Percentiles rank a stretch among this genome's conserved stretches.
Evolutionary conservation across 2,329 filamentous ascomycete genomes (phyloP).

Genomic region (Teratosphaeria pseudoeucalypti): DNA sequence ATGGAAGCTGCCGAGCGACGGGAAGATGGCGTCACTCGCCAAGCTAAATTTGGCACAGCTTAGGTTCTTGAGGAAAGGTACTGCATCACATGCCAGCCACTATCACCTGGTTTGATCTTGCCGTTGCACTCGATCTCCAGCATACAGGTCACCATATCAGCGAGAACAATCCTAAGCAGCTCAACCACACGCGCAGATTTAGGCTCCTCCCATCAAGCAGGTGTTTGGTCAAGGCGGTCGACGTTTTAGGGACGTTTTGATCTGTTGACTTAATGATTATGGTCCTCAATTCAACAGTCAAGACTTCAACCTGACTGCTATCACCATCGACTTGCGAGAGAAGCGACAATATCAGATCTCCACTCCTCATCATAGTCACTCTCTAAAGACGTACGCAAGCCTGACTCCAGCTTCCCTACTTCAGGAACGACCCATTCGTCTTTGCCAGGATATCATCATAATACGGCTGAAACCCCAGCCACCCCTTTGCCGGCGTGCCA

Average conservation of each 20-base stretch:
- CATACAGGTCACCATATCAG: no score
- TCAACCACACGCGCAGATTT: no score
- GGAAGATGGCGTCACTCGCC: not conserved
- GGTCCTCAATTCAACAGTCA: no score
- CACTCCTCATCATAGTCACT: no score
- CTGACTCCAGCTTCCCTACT: slow-evolving; percentile 11
- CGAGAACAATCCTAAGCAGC: no score
- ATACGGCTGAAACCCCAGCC: slow-evolving; percentile 29
- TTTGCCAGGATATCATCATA: slow-evolving; percentile 45
- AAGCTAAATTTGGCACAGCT: not conserved
- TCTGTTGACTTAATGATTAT: no score
- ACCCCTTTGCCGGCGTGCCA: slow-evolving; percentile 41
- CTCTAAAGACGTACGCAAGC: not conserved
- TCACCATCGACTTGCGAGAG: no score
- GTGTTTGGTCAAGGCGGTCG: no score
- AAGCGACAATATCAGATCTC: no score
- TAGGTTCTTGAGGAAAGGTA: not conserved
- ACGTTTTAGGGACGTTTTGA: no score
- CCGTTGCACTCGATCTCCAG: not conserved
- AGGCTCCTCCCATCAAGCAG: no score
- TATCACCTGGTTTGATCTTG: not conserved
- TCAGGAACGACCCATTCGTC: slow-evolving; percentile 41
- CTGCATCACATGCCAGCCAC: not conserved
- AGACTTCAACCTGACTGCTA: no score
- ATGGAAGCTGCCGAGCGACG: not conserved